Evolutionary conservation across 2,329 filamentous ascomycete genomes (phyloP).

Genomic region (Alternaria angustiovoidea): DNA sequence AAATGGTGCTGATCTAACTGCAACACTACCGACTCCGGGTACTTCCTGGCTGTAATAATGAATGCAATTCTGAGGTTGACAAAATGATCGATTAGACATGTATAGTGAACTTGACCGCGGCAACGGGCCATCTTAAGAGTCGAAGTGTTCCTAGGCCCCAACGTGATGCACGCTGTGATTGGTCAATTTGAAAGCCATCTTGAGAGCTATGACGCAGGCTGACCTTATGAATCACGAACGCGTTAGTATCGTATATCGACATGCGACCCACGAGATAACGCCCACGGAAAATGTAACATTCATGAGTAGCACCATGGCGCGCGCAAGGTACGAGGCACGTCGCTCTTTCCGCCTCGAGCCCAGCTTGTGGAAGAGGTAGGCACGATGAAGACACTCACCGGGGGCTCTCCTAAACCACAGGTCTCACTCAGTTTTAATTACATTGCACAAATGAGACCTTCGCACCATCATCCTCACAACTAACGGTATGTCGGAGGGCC

Average conservation of each 20-base stretch:
- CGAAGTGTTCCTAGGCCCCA: not conserved
- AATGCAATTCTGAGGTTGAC: not conserved
- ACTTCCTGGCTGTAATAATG: too few species aligned
- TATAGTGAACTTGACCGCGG: not conserved
- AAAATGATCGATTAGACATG: not conserved
- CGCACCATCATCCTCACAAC: not conserved
- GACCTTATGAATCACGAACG: not conserved
- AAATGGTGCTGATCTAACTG: not conserved
- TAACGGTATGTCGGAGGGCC: constrained; percentile 22
- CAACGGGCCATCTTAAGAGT: not conserved
- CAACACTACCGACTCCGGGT: not conserved
- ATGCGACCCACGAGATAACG: not conserved
- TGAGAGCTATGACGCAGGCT: constrained; percentile 21
- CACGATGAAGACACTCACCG: constrained; percentile 24
- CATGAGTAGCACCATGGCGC: not conserved
- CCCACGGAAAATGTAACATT: not conserved
- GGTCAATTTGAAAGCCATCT: constrained; percentile 32
- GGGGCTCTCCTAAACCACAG: not conserved
- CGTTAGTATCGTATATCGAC: not conserved
- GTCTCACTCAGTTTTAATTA: constrained; percentile 1
- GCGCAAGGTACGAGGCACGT: constrained; percentile 7
- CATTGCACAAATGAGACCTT: not conserved
- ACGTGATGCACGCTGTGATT: constrained; percentile 25
- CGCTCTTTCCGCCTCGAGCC: constrained; percentile 20
- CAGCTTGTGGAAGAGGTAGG: constrained; percentile 25